phyloP scores from a whole-genome alignment of 495 filamentous ascomycete species.

The Xylaria longipes region DNA sequence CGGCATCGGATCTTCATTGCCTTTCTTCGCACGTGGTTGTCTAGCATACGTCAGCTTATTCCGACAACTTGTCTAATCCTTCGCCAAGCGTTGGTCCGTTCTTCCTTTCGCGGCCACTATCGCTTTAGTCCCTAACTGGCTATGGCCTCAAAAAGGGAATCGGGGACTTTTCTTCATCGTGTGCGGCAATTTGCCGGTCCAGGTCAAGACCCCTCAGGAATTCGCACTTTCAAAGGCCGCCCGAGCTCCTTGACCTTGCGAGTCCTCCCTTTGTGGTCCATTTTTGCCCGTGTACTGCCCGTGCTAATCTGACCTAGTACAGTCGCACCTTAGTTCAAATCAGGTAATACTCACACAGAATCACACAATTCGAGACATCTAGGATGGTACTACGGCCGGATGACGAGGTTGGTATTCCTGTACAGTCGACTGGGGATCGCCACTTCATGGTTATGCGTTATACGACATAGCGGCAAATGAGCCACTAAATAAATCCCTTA shows the following conservation, averaged over 20 bases:
- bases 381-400: not conserved
- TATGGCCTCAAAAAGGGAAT: constrained; percentile 15
- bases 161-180: constrained; percentile 22
- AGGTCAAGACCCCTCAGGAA: not conserved
- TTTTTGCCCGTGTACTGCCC: not conserved
- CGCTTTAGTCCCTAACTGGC: not conserved
- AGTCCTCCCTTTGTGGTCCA: not conserved
- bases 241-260: not conserved
- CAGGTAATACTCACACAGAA: not conserved
- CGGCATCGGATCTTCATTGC: not conserved
- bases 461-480: not conserved
- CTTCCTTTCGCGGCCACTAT: not conserved
- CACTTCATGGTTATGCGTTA: not conserved
- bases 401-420: not conserved
- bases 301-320: not conserved
- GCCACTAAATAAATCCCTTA: not conserved
- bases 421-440: not conserved
- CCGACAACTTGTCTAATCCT: constrained; percentile 3
- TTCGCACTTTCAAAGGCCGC: not conserved
- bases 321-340: not conserved
- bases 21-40: constrained; percentile 7
- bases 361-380: not conserved
- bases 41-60: constrained; percentile 13
- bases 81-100: constrained; percentile 2
- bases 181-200: not conserved